These are phyloP conservation scores for Lipomyces orientalis DNA, from an alignment of 805 yeast genomes.

Conservation along the genomic window DNA sequence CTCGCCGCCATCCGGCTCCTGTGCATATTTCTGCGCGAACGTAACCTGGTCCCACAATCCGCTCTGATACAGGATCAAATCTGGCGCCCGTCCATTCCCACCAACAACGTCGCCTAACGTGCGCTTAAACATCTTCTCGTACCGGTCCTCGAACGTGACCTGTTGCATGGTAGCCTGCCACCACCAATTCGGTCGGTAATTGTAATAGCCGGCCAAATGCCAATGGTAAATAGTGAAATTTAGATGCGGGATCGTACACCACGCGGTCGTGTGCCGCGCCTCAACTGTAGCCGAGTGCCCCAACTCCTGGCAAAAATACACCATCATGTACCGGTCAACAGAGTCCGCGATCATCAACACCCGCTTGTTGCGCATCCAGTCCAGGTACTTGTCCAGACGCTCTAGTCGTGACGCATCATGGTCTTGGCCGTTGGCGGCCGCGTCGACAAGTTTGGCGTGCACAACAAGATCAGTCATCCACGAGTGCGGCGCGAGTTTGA, in stretches of 20 bases:
- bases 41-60: slow-evolving; percentile 25
- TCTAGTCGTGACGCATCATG: not conserved
- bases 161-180: slow-evolving; percentile 11
- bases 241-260: slow-evolving; percentile 10
- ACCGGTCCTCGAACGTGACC: slow-evolving; percentile 23
- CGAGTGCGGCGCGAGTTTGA: slow-evolving; percentile 11
- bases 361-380: slow-evolving; percentile 22
- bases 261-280: slow-evolving; percentile 7
- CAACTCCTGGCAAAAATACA: slow-evolving; percentile 23
- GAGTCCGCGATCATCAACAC: slow-evolving; percentile 32
- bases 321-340: slow-evolving; percentile 22
- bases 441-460: not conserved
- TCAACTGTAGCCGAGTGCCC: not conserved
- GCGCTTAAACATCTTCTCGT: slow-evolving; percentile 6
- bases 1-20: not conserved
- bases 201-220: slow-evolving; percentile 15
- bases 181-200: slow-evolving; percentile 22
- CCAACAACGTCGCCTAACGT: not conserved
- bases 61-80: slow-evolving; percentile 16
- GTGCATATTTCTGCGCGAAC: not conserved
- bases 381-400: not conserved
- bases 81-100: slow-evolving; percentile 11
- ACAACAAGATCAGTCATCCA: slow-evolving; percentile 14
- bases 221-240: slow-evolving; percentile 22
- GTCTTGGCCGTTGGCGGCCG: not conserved